Evolutionary conservation across 345 rosid genomes (phyloP).

Genomic region (Linum trigynum): DNA sequence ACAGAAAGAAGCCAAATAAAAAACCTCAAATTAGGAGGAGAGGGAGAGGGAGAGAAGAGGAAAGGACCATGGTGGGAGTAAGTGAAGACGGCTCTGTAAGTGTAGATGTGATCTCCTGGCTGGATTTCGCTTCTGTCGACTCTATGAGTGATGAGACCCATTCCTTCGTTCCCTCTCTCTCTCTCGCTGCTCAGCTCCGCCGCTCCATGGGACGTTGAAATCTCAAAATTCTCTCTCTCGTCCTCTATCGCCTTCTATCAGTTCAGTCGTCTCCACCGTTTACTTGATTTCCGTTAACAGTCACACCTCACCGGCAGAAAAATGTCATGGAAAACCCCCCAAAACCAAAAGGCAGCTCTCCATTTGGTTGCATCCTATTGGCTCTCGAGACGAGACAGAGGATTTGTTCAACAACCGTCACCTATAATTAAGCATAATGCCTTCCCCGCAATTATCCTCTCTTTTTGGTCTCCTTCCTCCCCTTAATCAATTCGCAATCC

Average conservation of each 20-base stretch:
- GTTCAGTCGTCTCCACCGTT: too few species aligned
- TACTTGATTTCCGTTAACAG: too few species aligned
- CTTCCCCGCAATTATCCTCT: too few species aligned
- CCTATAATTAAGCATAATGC: too few species aligned
- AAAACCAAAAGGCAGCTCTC: too few species aligned
- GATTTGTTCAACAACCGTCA: too few species aligned
- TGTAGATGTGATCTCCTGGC: conserved; percentile 91
- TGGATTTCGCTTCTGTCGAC: conserved; percentile 63
- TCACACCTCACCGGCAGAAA: too few species aligned
- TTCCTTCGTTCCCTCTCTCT: conserved; percentile 31
- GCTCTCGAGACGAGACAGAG: too few species aligned
- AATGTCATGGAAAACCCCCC: too few species aligned
- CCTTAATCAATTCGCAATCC: too few species aligned
- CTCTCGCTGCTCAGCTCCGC: not conserved
- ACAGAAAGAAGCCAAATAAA: conserved; percentile 6
- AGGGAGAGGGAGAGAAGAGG: conserved; percentile 9
- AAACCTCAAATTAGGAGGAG: not conserved
- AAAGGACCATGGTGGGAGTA: conserved; percentile 87
- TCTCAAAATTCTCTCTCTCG: not conserved
- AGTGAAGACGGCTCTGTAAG: conserved; percentile 89
- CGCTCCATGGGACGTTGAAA: not conserved
- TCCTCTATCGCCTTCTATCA: not conserved
- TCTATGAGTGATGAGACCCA: conserved; percentile 84
- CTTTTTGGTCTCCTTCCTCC: too few species aligned
- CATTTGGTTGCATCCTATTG: too few species aligned